Evolutionary conservation across 1,284 basidiomycete genomes (phyloP), one percentile per base, ranked within the genome.

Genomic region (Meira nashicola): DNA sequence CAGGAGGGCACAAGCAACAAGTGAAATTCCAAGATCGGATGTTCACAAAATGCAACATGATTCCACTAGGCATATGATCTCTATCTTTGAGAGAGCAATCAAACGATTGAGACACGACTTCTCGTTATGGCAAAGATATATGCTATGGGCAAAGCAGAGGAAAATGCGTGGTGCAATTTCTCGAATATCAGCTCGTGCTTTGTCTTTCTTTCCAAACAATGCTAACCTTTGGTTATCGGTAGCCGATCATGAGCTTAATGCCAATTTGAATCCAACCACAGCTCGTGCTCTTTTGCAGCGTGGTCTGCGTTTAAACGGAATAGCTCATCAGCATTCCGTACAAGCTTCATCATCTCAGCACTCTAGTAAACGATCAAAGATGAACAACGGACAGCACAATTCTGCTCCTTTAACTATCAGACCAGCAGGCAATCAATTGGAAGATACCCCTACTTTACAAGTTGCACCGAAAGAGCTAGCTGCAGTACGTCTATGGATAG

Each of bases 71-170:
- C 81, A 91, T 65, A 89, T 91, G 70, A 87, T 91, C 76, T 87
- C 90, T 70, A 91, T 95, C 67, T 91, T 92, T 68, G 91, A 95
- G 79, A 86, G 92, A 23, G 90, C 90, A 2, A 83, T 93, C 15
- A 87, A 85, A 77, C 89, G 88, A 76, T 94, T 95, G 83, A 91
- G 91, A 73, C 84, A 84, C 15, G 92, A 95, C 73, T 83, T 94
- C 5, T 86, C 84, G 1, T 83, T 92, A 0, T 96, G 92, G 92
- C 81, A 89, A 53, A 87, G 91, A 62, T 95, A 95, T 74, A 86
- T 94, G 59, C 83, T 89, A 62, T 84, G 90, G 39, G 91, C 91
- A 1, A 87, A 89, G 76, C 84, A 85, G 48, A 86, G 89, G 75
- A 86, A 87, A 4, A 92, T 92, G 67, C 83, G 86, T 12, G 86